phyloP scores from a whole-genome alignment of 805 yeast genomes.

The Yamadazyma sp. region DNA sequence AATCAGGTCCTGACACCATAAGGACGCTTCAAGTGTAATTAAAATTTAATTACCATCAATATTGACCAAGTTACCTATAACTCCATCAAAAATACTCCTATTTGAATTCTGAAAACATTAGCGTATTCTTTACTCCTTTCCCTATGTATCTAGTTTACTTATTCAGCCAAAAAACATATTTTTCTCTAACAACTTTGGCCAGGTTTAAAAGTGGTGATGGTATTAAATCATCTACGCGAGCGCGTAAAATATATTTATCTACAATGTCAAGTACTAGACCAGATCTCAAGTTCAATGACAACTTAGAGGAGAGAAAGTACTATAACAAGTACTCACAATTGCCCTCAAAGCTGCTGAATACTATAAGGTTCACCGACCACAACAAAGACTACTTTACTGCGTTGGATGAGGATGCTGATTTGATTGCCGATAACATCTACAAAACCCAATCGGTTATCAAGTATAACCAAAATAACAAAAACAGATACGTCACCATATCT shows the following conservation, averaged over 20 bases:
- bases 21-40: too few species aligned
- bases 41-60: too few species aligned
- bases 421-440: conserved; percentile 80
- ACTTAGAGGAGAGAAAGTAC: conserved; percentile 41
- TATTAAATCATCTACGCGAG: too few species aligned
- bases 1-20: too few species aligned
- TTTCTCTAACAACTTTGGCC: too few species aligned
- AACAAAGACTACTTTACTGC: conserved; percentile 74
- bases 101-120: too few species aligned
- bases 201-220: too few species aligned
- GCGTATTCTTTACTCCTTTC: too few species aligned
- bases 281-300: conserved; percentile 39
- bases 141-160: too few species aligned
- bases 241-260: conserved; percentile 1
- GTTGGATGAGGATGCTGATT: conserved; percentile 70
- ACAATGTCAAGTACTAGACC: conserved; percentile 39
- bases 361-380: conserved; percentile 72
- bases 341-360: conserved; percentile 45
- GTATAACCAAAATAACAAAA: conserved; percentile 39
- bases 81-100: too few species aligned
- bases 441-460: conserved; percentile 82
- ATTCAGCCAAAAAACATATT: too few species aligned
- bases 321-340: conserved; percentile 45
- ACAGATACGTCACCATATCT: conserved; percentile 72
- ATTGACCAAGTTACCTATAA: too few species aligned